Conservation (phyloP, 1,139 yeast species). For the Saccharomyces pastorianus region DNA sequence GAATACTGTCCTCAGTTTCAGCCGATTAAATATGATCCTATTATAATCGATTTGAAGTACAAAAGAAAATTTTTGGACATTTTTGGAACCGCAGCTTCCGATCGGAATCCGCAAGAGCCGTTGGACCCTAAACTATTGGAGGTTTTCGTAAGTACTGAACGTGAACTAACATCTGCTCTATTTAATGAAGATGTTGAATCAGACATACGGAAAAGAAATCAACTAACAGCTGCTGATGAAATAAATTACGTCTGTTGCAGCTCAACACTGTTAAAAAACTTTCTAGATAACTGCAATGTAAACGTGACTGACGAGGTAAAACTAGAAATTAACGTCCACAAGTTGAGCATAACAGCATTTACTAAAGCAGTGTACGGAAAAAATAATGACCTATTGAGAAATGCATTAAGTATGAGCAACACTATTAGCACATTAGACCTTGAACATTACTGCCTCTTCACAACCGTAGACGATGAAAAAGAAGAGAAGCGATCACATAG, state of each 20-base stretch:
- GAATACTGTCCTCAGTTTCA: slow-evolving; percentile 46
- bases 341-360: slow-evolving; percentile 44
- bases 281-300: slow-evolving; percentile 37
- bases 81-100: slow-evolving; percentile 19
- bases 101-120: slow-evolving; percentile 15
- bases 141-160: slow-evolving; percentile 19
- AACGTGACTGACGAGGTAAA: slow-evolving; percentile 50
- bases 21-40: slow-evolving; percentile 37
- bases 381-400: slow-evolving; percentile 46
- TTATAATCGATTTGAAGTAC: slow-evolving; percentile 37
- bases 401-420: slow-evolving; percentile 51
- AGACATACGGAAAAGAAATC: slow-evolving; percentile 11
- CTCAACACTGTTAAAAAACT: slow-evolving; percentile 39
- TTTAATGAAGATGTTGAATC: slow-evolving; percentile 21
- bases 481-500: slow-evolving; percentile 17
- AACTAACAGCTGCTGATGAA: slow-evolving; percentile 20
- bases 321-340: slow-evolving; percentile 39
- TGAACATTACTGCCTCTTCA: slow-evolving; percentile 28
- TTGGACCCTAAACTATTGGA: slow-evolving; percentile 26
- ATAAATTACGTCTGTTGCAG: slow-evolving; percentile 40
- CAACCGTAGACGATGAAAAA: slow-evolving; percentile 16
- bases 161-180: slow-evolving; percentile 22
- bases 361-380: slow-evolving; percentile 43
- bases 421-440: slow-evolving; percentile 44
- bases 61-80: slow-evolving; percentile 32